Conservation (phyloP, 2,329 filamentous ascomycete genomes). For the Phoma herbarum region DNA sequence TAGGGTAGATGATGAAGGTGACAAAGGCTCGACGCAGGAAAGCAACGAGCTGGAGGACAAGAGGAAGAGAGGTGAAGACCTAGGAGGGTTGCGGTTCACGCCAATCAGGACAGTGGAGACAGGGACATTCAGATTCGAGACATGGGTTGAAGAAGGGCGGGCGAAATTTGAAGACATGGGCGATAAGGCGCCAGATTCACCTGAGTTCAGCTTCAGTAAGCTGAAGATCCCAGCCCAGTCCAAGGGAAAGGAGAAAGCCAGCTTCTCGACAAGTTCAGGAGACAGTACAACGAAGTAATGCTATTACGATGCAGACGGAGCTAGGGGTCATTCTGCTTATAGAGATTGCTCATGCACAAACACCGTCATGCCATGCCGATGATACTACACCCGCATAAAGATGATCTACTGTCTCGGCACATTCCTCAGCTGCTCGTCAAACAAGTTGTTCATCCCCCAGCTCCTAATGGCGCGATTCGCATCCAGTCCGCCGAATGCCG, state of each 20-base stretch:
- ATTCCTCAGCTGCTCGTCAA: not conserved
- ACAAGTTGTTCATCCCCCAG: not conserved
- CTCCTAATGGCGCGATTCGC: conserved; percentile 2
- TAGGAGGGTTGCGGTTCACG: conserved; percentile 64
- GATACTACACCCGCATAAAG: not conserved
- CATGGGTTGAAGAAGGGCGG: conserved; percentile 73
- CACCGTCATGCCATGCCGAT: not conserved
- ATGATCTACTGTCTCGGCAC: not conserved
- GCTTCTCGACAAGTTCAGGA: conserved; percentile 30
- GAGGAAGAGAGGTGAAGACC: conserved; percentile 44
- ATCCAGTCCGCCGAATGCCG: conserved; percentile 2
- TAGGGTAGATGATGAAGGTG: conserved; percentile 2
- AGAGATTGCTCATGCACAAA: not conserved
- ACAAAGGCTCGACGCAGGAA: conserved; percentile 25
- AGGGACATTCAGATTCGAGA: conserved; percentile 72
- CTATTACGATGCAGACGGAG: not conserved
- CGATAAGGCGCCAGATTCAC: not conserved
- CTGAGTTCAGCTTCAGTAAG: not conserved
- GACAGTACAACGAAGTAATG: conserved; percentile 3
- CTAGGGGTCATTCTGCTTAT: not conserved
- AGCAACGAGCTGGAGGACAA: conserved; percentile 25
- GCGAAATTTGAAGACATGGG: conserved; percentile 54
- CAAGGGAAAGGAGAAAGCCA: conserved; percentile 1
- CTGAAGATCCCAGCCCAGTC: not conserved
- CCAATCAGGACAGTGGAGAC: conserved; percentile 70